Evolutionary conservation across 2,329 filamentous ascomycete species (phyloP).

Genomic region (Polytolypa hystricis): DNA sequence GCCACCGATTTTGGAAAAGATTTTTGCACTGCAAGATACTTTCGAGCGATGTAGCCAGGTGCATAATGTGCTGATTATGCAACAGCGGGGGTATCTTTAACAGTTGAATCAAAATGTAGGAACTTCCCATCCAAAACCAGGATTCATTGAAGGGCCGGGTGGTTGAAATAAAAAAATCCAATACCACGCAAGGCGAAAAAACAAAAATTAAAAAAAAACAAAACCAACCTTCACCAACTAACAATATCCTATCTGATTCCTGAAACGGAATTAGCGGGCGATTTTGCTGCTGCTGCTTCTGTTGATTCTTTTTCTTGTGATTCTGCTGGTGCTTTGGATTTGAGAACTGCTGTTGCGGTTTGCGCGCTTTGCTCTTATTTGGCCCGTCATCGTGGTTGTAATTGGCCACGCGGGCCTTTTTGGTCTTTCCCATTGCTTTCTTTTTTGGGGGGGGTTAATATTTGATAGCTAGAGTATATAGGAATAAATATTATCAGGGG

Average conservation of each 20-base stretch:
- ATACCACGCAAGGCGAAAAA: constrained; percentile 1
- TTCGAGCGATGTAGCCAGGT: not conserved
- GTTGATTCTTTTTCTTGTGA: constrained; percentile 10
- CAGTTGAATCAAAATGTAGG: not conserved
- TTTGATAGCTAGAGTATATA: too few relatives aligned
- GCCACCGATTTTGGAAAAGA: not conserved
- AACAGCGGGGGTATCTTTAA: not conserved
- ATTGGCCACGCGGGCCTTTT: constrained; percentile 13
- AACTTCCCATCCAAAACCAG: not conserved
- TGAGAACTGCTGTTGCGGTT: constrained; percentile 1
- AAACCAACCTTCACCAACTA: constrained; percentile 35
- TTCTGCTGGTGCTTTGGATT: not conserved
- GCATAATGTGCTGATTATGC: not conserved
- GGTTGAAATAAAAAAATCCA: not conserved
- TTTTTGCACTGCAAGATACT: not conserved
- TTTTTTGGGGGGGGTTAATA: too few relatives aligned
- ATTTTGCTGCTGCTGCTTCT: constrained; percentile 13
- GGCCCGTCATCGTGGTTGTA: constrained; percentile 7
- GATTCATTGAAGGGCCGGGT: not conserved
- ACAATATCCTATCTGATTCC: constrained; percentile 30
- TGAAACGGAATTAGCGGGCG: constrained; percentile 30
- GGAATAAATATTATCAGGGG: too few relatives aligned
- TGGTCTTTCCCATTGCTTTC: constrained; percentile 17
- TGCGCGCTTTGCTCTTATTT: constrained; percentile 7
- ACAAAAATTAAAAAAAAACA: constrained; percentile 8